These are phyloP conservation scores for Metschnikowia drakensbergensis DNA, from an alignment of 805 yeast genomes.

Conservation along the genomic window DNA sequence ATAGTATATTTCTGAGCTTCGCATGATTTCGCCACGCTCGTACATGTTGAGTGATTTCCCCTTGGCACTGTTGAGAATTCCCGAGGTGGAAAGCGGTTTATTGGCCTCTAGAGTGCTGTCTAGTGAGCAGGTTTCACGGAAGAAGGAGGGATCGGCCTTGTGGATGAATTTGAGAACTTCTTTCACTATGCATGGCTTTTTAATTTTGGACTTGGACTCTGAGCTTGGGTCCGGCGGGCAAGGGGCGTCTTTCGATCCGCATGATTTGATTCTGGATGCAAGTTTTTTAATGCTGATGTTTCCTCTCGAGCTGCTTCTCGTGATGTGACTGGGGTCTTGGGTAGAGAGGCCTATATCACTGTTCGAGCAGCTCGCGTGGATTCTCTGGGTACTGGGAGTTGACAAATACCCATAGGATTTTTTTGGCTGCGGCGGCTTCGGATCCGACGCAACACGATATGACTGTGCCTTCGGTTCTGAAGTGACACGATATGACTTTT, in stretches of 20 bases:
- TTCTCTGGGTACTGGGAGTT: neutral
- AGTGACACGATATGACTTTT: neutral
- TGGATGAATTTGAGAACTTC: slow-evolving; percentile 24
- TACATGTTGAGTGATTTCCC: slow-evolving; percentile 41
- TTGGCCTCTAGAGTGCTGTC: slow-evolving; percentile 6
- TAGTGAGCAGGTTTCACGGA: slow-evolving; percentile 14
- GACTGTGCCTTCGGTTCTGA: neutral
- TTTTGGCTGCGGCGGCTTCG: neutral
- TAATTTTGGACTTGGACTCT: neutral
- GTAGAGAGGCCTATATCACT: neutral
- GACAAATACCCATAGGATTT: neutral
- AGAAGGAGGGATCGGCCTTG: slow-evolving; percentile 27
- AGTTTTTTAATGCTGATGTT: neutral
- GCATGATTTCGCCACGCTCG: slow-evolving; percentile 58
- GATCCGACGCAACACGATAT: neutral
- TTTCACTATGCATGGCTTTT: slow-evolving; percentile 13
- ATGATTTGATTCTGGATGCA: neutral
- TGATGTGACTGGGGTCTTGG: neutral
- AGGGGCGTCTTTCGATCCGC: neutral
- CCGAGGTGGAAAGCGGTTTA: slow-evolving; percentile 6
- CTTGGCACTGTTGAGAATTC: slow-evolving; percentile 2
- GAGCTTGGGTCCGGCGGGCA: neutral
- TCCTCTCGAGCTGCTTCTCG: neutral
- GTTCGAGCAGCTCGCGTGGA: neutral
- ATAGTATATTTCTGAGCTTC: slow-evolving; percentile 48